Evolutionary conservation across 345 rosid species (phyloP), one percentile per base, ranked within the genome.

Genomic region (Salix viminalis): DNA sequence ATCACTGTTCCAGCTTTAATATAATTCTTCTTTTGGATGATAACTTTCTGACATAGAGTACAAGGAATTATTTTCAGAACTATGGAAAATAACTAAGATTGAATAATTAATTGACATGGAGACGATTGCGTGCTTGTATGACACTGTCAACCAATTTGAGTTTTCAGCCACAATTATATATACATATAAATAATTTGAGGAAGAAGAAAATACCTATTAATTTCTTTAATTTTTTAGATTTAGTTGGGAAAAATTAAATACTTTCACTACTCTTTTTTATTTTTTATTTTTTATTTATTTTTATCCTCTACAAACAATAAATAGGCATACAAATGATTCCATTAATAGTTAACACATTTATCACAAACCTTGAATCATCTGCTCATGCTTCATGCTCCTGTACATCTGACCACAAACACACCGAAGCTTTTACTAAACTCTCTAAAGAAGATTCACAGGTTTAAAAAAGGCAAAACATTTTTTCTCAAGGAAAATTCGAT

Each of bases 381-480:
- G 87, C 66, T 89, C 92, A 77, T 87, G 87, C 86, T 86, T 91
- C 90, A 83, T 86, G 86, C 90, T 84, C 76, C 94, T 85, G 84
- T 88, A 87, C 92, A 91, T 91, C 92, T 91, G 85, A 26, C 12
- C 79, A 80, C 23, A 14, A 48, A 34, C 16, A 66, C 30, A 28
- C 66, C 50, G 9, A 76, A 64, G 23, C 13, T 42, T 44, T 65
- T 39, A 39, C 44, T 62, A 54, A 9, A 70, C 62, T 9, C 8
- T 32, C 42, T n/a, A 6, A 76, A 23, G 11, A 7, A 58, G 15
- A 6, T 2, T 54, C 1, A 23, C 5, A 16, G 0, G 32, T 0
- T 54, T 1, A 41, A 23, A 5, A 52, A 41, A 41, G 44, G 44
- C 5, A 14, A 46, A 46, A 46, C 3, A 7, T 18, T 26, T 23